Conservation (phyloP, 2,329 filamentous ascomycete genomes). For the Cytospora mali region DNA sequence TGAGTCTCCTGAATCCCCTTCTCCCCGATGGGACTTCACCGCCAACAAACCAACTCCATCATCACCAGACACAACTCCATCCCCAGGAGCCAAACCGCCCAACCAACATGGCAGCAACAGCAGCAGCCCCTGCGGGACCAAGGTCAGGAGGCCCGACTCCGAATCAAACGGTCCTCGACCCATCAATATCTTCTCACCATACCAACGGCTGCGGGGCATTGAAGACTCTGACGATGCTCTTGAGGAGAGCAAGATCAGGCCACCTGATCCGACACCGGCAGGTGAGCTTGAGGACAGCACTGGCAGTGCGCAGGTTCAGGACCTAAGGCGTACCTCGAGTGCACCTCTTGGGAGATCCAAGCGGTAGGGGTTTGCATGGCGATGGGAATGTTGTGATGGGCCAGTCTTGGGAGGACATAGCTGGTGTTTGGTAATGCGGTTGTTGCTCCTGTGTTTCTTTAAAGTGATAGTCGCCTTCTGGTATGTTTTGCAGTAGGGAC, state of each 20-base stretch:
- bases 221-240: background rate
- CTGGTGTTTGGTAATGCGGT: too few species aligned
- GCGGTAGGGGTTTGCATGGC: background rate
- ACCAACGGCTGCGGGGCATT: background rate
- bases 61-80: background rate
- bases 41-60: background rate
- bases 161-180: background rate
- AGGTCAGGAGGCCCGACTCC: background rate
- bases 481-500: too few species aligned
- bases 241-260: background rate
- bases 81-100: background rate
- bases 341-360: background rate
- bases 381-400: background rate
- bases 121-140: background rate
- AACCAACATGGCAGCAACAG: background rate
- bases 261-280: background rate
- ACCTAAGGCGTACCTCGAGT: background rate
- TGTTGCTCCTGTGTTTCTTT: too few species aligned
- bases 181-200: conserved; percentile 3
- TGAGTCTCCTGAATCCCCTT: background rate
- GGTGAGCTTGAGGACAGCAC: background rate
- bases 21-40: background rate
- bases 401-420: too few species aligned
- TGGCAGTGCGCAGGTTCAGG: background rate
- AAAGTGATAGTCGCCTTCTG: too few species aligned